Percentiles rank a stretch among this genome's conserved stretches.
Evolutionary conservation across 306 rosid genomes (phyloP).

Genomic region (Adenanthera pavonina): DNA sequence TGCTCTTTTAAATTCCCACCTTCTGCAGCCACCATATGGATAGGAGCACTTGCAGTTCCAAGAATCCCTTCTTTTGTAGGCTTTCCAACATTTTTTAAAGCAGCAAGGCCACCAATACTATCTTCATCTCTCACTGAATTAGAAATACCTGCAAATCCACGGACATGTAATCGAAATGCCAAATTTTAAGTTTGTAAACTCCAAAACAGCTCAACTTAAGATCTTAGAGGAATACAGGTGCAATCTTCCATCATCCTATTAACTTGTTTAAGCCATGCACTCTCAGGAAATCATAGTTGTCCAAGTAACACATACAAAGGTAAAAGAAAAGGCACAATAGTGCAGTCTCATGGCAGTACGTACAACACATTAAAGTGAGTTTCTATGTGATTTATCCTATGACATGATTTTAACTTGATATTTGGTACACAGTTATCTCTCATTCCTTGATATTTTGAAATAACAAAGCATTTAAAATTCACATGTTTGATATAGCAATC

Average conservation of each 20-base stretch:
- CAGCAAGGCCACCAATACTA: slow-evolving; percentile 55
- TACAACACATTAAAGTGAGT: slow-evolving; percentile 19
- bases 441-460: too few relatives aligned
- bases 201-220: slow-evolving; percentile 22
- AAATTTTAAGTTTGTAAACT: slow-evolving; percentile 13
- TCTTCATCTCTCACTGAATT: slow-evolving; percentile 62
- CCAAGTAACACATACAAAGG: slow-evolving; percentile 7
- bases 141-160: slow-evolving; percentile 62
- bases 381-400: not conserved
- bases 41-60: slow-evolving; percentile 80
- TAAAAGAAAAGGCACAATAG: slow-evolving; percentile 23
- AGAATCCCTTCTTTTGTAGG: slow-evolving; percentile 64
- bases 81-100: slow-evolving; percentile 67
- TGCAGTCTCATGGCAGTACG: slow-evolving; percentile 16
- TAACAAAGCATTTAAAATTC: not conserved
- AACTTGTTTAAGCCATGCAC: not conserved
- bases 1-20: slow-evolving; percentile 77
- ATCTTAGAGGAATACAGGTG: not conserved
- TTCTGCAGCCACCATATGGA: slow-evolving; percentile 74
- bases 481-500: too few relatives aligned
- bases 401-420: slow-evolving; percentile 13
- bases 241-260: slow-evolving; percentile 19
- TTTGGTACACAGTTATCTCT: not conserved
- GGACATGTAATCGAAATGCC: slow-evolving; percentile 12
- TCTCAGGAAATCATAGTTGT: slow-evolving; percentile 21